Evolutionary conservation across 2,329 filamentous ascomycete genomes (phyloP), one percentile per base, ranked within the genome.

Genomic region (Mycosphaerella sp.): DNA sequence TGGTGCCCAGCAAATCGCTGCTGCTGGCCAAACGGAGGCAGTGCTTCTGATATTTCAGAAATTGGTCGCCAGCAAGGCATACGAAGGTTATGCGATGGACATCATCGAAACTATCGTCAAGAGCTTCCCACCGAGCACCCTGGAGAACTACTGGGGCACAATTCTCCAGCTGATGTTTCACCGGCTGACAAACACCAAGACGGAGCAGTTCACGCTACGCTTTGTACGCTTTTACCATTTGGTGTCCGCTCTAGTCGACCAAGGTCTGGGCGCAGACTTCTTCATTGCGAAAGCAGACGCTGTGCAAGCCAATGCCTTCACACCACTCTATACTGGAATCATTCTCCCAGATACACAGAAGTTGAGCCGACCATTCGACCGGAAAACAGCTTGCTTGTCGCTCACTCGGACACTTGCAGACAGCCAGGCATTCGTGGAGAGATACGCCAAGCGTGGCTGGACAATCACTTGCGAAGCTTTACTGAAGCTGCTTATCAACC

Each of bases 11-110:
- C 78, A 82, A 39, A 89, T 98, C 60, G 73, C 87, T 14, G 78
- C 81, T 18, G 84, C 86, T 64, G 86, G 90, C 61, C 89, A 96
- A 68, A 70, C 96, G 36, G 88, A 94, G 66, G 82, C 87, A 3
- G 82, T 97, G 43, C 78, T 98, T n/a, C 88, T 89, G 51, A 93
- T 98, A 57, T 98, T 97, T 77, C 91, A 97, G 68, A 90, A 88
- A 64, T 79, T 98, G 9, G 76, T 96, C 37, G 78, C 79, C 2
- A 83, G 80, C 59, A 95, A 93, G 71, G 84, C 85, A 54, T 90
- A 90, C 43, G 93, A 98, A 67, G 76, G 81, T 16, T 84, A 90
- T 64, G 88, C 85, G 0, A 95, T 97, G 64, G 93, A 98, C 65
- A 78, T 98, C 41, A 76, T 98, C 53, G 93, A 98, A 66, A 79